phyloP scores from a whole-genome alignment of 305 asterid genomes.

The Fraxinus velutina region DNA sequence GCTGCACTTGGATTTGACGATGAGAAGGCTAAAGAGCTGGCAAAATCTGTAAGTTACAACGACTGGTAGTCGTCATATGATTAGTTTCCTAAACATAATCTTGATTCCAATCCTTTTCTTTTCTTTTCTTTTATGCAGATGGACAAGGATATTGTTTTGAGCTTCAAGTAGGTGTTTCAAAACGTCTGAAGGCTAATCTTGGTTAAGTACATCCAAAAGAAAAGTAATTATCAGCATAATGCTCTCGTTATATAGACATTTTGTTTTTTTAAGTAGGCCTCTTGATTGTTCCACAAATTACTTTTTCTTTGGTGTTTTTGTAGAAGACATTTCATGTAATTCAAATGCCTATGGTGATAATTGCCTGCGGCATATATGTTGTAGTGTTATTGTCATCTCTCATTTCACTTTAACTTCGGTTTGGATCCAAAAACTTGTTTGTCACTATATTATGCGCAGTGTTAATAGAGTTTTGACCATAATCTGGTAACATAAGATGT shows the following conservation, averaged over 20 bases:
- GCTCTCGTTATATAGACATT: constrained; percentile 16
- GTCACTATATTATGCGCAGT: background rate
- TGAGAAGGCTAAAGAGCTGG: constrained; percentile 73
- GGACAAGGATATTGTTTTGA: constrained; percentile 59
- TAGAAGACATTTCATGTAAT: constrained; percentile 9
- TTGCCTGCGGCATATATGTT: constrained; percentile 2
- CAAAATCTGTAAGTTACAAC: constrained; percentile 49
- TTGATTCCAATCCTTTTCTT: background rate
- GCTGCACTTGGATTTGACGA: constrained; percentile 71
- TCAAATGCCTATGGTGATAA: constrained; percentile 10
- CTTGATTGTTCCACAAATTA: background rate
- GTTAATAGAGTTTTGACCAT: background rate
- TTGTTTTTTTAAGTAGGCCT: constrained; percentile 2
- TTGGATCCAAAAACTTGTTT: background rate
- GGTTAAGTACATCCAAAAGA: constrained; percentile 5
- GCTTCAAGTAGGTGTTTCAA: constrained; percentile 34
- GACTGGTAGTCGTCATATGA: background rate
- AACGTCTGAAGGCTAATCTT: constrained; percentile 8
- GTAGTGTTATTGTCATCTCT: background rate
- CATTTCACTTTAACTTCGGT: background rate
- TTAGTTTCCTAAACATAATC: constrained; percentile 18
- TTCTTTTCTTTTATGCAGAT: constrained; percentile 44
- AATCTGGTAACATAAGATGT: background rate
- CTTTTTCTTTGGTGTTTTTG: constrained; percentile 13
- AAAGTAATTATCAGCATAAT: constrained; percentile 12